Base-by-base conservation (phyloP, 2,329 filamentous ascomycete species). In the Eutypella sp. region DNA sequence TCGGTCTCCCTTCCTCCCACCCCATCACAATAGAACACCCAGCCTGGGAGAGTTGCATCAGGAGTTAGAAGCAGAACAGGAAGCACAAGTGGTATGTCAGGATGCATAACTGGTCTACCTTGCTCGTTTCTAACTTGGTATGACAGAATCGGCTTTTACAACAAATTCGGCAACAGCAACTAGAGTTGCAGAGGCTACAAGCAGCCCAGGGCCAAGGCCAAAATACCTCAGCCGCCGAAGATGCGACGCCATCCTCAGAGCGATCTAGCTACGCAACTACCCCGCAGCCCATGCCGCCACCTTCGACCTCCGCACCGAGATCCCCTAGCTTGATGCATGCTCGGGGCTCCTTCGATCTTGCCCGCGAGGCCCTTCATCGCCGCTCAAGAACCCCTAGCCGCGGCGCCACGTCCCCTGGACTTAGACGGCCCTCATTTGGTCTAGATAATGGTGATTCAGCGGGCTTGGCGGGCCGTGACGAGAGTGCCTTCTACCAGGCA, bases 31-130 rank as follows among this genome's bases (percentile, higher is more conserved):
- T 53, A 75, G 86, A 41, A 70, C 83, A 1, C 85, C 85, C 2
- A 89, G 85, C 60, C 65, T 90, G 50, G 86, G 86, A 16, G 85
- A 89, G 64, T 77, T 90, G 36, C 85, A 90, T 55, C 86, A 90
- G 61, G 84, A 89, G 65, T 73, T 90, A 2, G 86, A 90, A 64
- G 85, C 82, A 44, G 86, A 90, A 67, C 85, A 89, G 62, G 86
- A 90, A 60, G 84, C 81, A 20, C 85, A 89, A 66, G 86, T 90
- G 52, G 82, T 85, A 70, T 42, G 78, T 67, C 15, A 37, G 31
- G 23, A n/a, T 24, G 31, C 11, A 37, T 18, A 29, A 27, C 7
- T 37, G 23, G 15, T 9, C 25, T 24, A 37, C 6, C 24, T 9
- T 19, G 9, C 4, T 6, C 15, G 19, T 36, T 18, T 27, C 49